phyloP scores from a whole-genome alignment of 2,329 filamentous ascomycete species.

The Stagonosporopsis tanaceti region DNA sequence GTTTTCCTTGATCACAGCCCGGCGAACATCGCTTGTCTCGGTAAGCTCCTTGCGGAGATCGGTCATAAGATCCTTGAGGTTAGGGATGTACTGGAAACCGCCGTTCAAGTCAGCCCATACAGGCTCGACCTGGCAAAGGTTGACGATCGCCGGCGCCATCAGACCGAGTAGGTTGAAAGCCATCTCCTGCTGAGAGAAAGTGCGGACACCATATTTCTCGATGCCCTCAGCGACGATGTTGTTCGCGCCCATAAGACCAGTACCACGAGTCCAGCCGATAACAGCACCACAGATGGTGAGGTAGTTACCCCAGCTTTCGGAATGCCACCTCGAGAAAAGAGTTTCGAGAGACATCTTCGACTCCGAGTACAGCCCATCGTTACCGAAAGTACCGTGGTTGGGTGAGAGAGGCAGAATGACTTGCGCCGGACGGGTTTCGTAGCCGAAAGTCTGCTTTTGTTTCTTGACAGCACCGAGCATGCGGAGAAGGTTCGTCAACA shows the following conservation, averaged over 20 bases:
- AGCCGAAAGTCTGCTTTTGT: constrained; percentile 86
- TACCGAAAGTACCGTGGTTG: constrained; percentile 98
- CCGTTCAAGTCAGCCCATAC: constrained; percentile 98
- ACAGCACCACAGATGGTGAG: constrained; percentile 98
- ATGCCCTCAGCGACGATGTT: constrained; percentile 97
- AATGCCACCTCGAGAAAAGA: constrained; percentile 97
- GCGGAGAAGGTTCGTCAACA: constrained; percentile 95
- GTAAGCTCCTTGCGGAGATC: constrained; percentile 92
- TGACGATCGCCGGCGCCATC: constrained; percentile 92
- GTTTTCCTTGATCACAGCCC: constrained; percentile 93
- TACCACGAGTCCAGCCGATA: constrained; percentile 98
- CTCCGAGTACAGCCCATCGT: constrained; percentile 96
- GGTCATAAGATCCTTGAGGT: constrained; percentile 93
- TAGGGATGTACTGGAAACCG: constrained; percentile 95
- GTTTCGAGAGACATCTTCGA: constrained; percentile 97
- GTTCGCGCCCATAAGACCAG: constrained; percentile 96
- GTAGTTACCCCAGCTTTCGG: constrained; percentile 96
- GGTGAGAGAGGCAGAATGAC: constrained; percentile 95
- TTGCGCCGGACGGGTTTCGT: constrained; percentile 94
- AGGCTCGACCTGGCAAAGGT: constrained; percentile 93
- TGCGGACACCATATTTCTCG: constrained; percentile 94
- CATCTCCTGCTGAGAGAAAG: constrained; percentile 99
- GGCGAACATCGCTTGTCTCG: constrained; percentile 91
- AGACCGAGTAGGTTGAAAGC: constrained; percentile 97
- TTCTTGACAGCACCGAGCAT: constrained; percentile 89